These are phyloP conservation scores for Metschnikowia shivogae DNA, from an alignment of 805 yeast species.

Conservation along the genomic window DNA sequence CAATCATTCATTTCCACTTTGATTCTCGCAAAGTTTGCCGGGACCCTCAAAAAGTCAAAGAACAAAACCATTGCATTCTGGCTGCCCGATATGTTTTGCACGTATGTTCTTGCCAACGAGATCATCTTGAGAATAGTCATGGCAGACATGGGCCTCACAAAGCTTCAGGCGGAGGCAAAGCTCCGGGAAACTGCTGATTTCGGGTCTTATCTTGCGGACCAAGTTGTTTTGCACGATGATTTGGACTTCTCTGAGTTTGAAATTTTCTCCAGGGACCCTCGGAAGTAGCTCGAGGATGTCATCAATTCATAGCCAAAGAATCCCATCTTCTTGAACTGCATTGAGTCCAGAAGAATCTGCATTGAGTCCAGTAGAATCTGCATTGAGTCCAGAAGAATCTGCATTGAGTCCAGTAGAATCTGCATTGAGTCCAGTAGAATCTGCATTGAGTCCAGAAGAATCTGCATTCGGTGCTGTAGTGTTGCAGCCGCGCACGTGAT, in stretches of 20 bases:
- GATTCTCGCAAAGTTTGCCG: conserved; percentile 25
- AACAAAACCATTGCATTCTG: conserved; percentile 55
- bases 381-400: too few species aligned
- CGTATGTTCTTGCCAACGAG: conserved; percentile 63
- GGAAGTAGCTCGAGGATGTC: too few species aligned
- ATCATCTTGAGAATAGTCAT: conserved; percentile 48
- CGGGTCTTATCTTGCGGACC: conserved; percentile 38
- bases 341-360: too few species aligned
- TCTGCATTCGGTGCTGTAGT: too few species aligned
- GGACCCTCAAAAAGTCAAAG: conserved; percentile 20
- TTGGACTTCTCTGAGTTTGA: conserved; percentile 16
- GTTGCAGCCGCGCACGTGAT: not conserved
- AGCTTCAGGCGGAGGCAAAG: conserved; percentile 44
- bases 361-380: too few species aligned
- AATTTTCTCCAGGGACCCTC: not conserved
- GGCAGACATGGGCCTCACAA: conserved; percentile 38
- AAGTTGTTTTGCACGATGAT: conserved; percentile 28
- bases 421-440: too few species aligned
- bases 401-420: too few species aligned
- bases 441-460: too few species aligned
- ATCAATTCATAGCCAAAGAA: too few species aligned
- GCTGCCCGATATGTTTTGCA: conserved; percentile 52
- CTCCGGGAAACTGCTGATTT: conserved; percentile 47
- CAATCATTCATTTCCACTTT: conserved; percentile 47
- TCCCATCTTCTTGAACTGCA: too few species aligned